A percentile compares a stretch with the other conserved stretches of the same genome.
These are phyloP conservation scores for Coniochaeta sp. DNA, from an alignment of 2,329 filamentous ascomycete genomes.

Conservation along the genomic window DNA sequence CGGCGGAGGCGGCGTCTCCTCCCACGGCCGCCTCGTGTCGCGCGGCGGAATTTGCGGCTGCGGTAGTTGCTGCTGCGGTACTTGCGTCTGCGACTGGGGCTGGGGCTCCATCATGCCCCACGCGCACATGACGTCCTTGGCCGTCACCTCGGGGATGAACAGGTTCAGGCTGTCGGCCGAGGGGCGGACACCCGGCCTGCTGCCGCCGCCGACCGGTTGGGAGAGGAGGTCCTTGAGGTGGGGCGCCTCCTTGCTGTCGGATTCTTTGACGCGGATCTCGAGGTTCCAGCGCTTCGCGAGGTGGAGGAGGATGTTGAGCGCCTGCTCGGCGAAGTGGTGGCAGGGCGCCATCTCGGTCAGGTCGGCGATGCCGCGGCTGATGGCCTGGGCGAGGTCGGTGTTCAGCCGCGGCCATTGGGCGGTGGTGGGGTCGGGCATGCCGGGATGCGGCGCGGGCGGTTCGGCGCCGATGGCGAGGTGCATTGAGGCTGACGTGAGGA, in stretches of 20 bases:
- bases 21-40: slow-evolving; percentile 7
- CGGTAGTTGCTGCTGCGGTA: too few species aligned
- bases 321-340: slow-evolving; percentile 54
- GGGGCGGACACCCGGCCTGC: slow-evolving; percentile 27
- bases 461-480: slow-evolving; percentile 47
- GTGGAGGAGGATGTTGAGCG: slow-evolving; percentile 51
- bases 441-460: neutral
- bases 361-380: slow-evolving; percentile 49
- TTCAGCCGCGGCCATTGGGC: slow-evolving; percentile 20
- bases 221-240: neutral
- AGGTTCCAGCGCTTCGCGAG: slow-evolving; percentile 54
- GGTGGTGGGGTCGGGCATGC: slow-evolving; percentile 9
- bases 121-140: slow-evolving; percentile 37
- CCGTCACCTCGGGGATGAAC: slow-evolving; percentile 41
- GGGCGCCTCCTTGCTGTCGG: slow-evolving; percentile 19
- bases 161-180: slow-evolving; percentile 49
- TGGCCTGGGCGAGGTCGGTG: slow-evolving; percentile 33
- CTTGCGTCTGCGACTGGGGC: neutral
- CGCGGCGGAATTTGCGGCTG: too few species aligned
- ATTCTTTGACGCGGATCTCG: slow-evolving; percentile 28
- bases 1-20: neutral
- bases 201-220: slow-evolving; percentile 22
- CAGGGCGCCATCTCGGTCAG: slow-evolving; percentile 55
- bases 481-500: slow-evolving; percentile 55
- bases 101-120: slow-evolving; percentile 29